Base-by-base conservation (phyloP, 192 early-diverging fungal genomes). In the Coemansia sp. region DNA sequence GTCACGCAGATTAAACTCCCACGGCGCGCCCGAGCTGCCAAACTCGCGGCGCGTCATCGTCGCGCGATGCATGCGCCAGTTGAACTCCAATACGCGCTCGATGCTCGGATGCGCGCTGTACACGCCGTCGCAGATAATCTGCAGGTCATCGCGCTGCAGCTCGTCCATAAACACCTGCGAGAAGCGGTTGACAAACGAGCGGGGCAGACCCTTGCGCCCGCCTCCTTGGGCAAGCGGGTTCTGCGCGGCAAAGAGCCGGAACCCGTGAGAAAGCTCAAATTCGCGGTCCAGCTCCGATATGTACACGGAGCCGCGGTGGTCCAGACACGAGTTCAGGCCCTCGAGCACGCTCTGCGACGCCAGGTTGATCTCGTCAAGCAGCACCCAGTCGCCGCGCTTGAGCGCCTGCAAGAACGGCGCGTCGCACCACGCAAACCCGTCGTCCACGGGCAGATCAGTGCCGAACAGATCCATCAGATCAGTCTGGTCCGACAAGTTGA, bases 1-100 rank as follows among this genome's bases (percentile, higher is more conserved):
- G 81, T 99, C 97, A n/a, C 97, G 90, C 61, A 99, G 68, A 62
- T 99, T 99, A 71, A 98, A 99, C 63, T 99, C 97, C 97, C 97
- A 99, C 2, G 97, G 97, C 14, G 84, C 77, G 10, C 97, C 97
- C 2, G 81, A 73, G 3, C 84, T 73, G 25, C 84, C 88, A 83
- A 95, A 96, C 44, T 64, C 60, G 21, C 91, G 84, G 45, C 83
- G 79, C 43, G 83, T 82, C 88, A 92, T 94, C 0, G 91, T 93
- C 53, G 89, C 88, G 40, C 88, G 72, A 64, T 92, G 92, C 87
- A 99, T 90, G 7, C 80, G 75, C 54, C 83, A 81, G 71, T 96
- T 97, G 69, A 98, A 97, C 25, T 86, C 77, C 25, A 81, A 58
- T 43, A 71, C 73, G 1, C 25, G 40, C 4, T 45, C 56, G 6